These are phyloP conservation scores for Coemansia sp. DNA, from an alignment of 192 early-diverging fungal species.

Conservation along the genomic window DNA sequence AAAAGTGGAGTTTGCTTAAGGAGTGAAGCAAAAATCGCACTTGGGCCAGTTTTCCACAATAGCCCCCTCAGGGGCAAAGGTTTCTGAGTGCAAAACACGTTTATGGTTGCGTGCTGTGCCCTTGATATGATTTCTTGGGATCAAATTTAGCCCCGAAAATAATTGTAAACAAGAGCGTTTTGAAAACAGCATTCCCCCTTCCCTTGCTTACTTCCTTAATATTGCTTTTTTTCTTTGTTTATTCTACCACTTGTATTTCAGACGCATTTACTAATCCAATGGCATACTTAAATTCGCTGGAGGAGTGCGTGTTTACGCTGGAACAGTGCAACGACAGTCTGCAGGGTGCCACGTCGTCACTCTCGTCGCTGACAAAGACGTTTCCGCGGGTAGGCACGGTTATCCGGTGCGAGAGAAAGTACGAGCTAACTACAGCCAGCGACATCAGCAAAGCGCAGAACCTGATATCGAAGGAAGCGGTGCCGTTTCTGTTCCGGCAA, in stretches of 20 bases:
- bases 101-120: not conserved
- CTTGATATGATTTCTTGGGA: not conserved
- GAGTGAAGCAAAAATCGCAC: too few relatives aligned
- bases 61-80: not conserved
- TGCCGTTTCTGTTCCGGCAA: constrained; percentile 54
- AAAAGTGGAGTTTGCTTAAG: too few relatives aligned
- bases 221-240: not conserved
- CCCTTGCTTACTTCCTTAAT: not conserved
- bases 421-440: constrained; percentile 54
- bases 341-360: constrained; percentile 26
- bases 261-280: constrained; percentile 10
- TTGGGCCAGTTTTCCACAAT: too few relatives aligned
- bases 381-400: constrained; percentile 51
- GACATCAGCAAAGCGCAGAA: constrained; percentile 52
- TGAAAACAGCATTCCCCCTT: not conserved
- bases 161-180: constrained; percentile 6
- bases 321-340: constrained; percentile 35
- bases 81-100: not conserved
- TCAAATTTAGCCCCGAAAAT: not conserved
- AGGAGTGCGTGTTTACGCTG: constrained; percentile 36
- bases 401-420: constrained; percentile 46
- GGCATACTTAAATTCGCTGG: constrained; percentile 44
- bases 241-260: not conserved
- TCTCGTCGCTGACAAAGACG: constrained; percentile 32
- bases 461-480: constrained; percentile 52